Conservation (phyloP, 176 grass and related monocot species). For the Panicum miliaceum region DNA sequence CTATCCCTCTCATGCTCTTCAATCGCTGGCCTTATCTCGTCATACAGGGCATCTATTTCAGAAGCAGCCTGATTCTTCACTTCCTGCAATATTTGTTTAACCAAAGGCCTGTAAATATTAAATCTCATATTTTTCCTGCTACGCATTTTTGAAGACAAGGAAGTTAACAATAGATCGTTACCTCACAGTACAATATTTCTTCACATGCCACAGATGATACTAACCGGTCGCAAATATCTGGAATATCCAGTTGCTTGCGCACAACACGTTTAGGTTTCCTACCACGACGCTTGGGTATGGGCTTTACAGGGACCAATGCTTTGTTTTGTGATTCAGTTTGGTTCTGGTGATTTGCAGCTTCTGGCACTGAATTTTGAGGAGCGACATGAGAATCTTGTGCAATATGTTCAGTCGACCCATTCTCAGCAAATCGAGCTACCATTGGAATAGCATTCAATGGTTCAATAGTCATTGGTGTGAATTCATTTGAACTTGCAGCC, state of each 20-base stretch:
- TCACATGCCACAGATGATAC: constrained; percentile 66
- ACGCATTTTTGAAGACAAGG: background rate
- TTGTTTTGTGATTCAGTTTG: constrained; percentile 45
- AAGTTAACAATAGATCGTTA: constrained; percentile 22
- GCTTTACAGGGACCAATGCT: constrained; percentile 47
- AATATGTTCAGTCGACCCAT: constrained; percentile 50
- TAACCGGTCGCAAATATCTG: constrained; percentile 66
- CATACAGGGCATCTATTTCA: constrained; percentile 70
- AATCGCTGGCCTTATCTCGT: constrained; percentile 89
- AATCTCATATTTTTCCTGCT: background rate
- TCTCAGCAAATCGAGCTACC: constrained; percentile 59
- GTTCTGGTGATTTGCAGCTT: constrained; percentile 40
- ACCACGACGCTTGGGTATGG: constrained; percentile 49
- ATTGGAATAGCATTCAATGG: constrained; percentile 74
- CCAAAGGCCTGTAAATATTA: constrained; percentile 1
- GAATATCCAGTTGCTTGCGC: constrained; percentile 61
- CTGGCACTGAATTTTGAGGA: constrained; percentile 46
- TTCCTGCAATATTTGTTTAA: constrained; percentile 55
- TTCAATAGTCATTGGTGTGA: constrained; percentile 58
- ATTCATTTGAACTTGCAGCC: constrained; percentile 45
- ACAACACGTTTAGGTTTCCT: constrained; percentile 67
- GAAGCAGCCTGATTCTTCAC: constrained; percentile 62
- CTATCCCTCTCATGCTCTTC: constrained; percentile 93
- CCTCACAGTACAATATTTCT: constrained; percentile 84
- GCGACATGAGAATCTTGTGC: constrained; percentile 34